Evolutionary conservation across 2,329 filamentous ascomycete genomes (phyloP).

Genomic region (Hymenoscyphus salicellus): DNA sequence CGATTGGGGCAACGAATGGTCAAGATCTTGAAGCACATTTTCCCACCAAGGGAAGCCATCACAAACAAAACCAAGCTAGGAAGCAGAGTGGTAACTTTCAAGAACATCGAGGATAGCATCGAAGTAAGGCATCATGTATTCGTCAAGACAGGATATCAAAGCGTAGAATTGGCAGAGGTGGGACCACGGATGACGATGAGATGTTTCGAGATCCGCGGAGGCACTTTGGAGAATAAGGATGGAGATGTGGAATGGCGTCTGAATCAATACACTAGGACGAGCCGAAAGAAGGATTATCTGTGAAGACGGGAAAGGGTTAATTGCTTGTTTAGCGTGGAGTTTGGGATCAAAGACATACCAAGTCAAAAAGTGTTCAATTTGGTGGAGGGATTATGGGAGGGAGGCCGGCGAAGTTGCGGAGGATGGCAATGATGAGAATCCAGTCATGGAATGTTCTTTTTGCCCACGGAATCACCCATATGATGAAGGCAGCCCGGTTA

Average conservation of each 20-base stretch:
- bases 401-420: not conserved
- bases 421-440: slow-evolving; percentile 11
- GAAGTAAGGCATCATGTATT: slow-evolving; percentile 94
- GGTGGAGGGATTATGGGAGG: not conserved
- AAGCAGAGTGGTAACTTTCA: slow-evolving; percentile 86
- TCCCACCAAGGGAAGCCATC: slow-evolving; percentile 78
- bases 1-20: slow-evolving; percentile 77
- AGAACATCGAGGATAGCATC: slow-evolving; percentile 89
- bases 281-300: slow-evolving; percentile 92
- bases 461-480: slow-evolving; percentile 22
- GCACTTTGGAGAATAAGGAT: slow-evolving; percentile 89
- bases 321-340: slow-evolving; percentile 36
- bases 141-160: slow-evolving; percentile 85
- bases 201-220: slow-evolving; percentile 86
- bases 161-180: slow-evolving; percentile 83
- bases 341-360: slow-evolving; percentile 27
- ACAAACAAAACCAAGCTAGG: slow-evolving; percentile 73
- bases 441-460: slow-evolving; percentile 13
- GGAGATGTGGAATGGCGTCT: slow-evolving; percentile 96
- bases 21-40: slow-evolving; percentile 89
- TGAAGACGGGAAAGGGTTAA: slow-evolving; percentile 43
- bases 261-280: slow-evolving; percentile 90
- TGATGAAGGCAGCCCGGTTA: slow-evolving; percentile 12
- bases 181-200: slow-evolving; percentile 97
- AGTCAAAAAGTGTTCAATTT: slow-evolving; percentile 10